Base-by-base conservation (phyloP, 2,329 filamentous ascomycete species). In the Verruconis gallopava region DNA sequence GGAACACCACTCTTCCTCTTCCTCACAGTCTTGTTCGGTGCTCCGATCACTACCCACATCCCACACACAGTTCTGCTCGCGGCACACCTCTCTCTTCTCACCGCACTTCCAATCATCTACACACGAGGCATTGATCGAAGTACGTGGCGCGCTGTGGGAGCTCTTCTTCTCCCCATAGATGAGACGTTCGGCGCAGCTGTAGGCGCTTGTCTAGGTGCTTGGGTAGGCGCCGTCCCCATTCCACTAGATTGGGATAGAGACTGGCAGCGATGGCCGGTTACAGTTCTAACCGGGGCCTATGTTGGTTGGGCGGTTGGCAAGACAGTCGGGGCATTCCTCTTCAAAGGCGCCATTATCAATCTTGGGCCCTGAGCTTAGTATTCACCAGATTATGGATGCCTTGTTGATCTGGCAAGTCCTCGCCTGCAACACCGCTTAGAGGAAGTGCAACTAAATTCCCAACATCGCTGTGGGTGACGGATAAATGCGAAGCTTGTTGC, bases 221-320 rank as follows among this genome's bases (percentile, higher is more conserved):
- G 91, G 91, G 65, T 94, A 33, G 91, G 91, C 3, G 91, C 91
- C 5, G 77, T 96, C 41, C 91, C 93, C 0, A 96, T 98, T 51
- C 91, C 91, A 2, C 67, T 98, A 50, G 91, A 98, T 59, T 96
- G 89, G 89, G 91, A 98, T 59, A 78, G 91, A n/a, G 86, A 93
- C 52, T 98, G 91, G 91, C 91, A 98, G 73, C 84, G 81, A 60
- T 98, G 89, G 83, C 91, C 91, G 0, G 80, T 96, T 37, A 98
- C 91, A 0, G 82, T 98, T 45, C 63, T 96, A 3, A 77, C 75
- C 2, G 91, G 91, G 2, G 70, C 82, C 14, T 96, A 93, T 60
- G 62, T 75, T 4, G 91, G 91, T 1, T 86, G 83, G 59, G 68
- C 75, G 1, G 49, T 84, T 11, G 86, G 86, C 1, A 79, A 81